Base-by-base conservation (phyloP, 2,329 filamentous ascomycete species). In the Ophiocordyceps polyrhachis-furcata region DNA sequence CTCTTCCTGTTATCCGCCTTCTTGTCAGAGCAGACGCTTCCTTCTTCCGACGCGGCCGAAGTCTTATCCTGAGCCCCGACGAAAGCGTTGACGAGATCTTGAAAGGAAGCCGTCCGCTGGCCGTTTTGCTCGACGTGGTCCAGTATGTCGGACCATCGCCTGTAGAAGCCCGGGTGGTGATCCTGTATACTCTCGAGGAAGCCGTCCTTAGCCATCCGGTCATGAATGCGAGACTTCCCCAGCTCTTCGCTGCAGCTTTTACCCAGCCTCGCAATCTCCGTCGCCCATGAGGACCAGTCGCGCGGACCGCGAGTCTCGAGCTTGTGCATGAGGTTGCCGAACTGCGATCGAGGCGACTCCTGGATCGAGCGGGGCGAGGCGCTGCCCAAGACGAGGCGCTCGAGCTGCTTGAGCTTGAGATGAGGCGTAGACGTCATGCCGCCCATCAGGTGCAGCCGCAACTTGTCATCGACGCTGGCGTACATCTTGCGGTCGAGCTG, bases 401-500 rank as follows among this genome's bases (percentile, higher is more conserved):
- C 32, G 15, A 51, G 42, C 13, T 29, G 43, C 15, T 12, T 20
- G 20, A 51, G 37, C 42, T 50, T 46, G 15, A 42, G 44, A 12
- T 48, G 48, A 13, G 49, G 49, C 13, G 41, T 46, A 8, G 21
- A 29, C 12, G 49, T 46, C 2, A 32, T 38, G n/a, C 44, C 47
- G 11, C 47, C 43, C 15, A 20, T 45, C n/a, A 51, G 40, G 19
- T 49, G 47, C 13, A 43, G 42, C 4, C 43, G 40, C 42, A 45
- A 49, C 2, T 37, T 44, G 13, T 50, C 43, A 11, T 37, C 15
- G 17, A 50, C 42, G 28, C 41, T 48, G 29, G 25, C 32, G 40
- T 42, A 49, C 8, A 51, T 50, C 31, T 41, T 43, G 14, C 32
- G 23, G 43, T 44, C 41, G 15, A 51, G 45, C 20, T 46, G 41